A percentile compares a stretch with the other conserved stretches of the same genome.
phyloP scores from a whole-genome alignment of 208 protist species.

The Acanthamoeba castellanii region DNA sequence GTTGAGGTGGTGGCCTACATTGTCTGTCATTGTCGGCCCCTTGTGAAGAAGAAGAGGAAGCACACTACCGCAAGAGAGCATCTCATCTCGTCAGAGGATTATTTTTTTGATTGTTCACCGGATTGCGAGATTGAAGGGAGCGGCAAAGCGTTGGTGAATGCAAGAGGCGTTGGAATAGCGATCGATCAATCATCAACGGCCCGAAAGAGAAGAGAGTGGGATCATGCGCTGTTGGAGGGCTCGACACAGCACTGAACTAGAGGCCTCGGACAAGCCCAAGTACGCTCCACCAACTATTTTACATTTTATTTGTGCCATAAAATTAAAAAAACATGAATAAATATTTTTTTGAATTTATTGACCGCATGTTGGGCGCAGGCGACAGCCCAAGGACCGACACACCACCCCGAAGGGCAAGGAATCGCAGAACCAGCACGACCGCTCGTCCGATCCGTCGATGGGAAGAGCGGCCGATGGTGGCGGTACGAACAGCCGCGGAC shows the following conservation, averaged over 20 bases:
- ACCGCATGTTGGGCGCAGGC: neutral
- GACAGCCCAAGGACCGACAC: neutral
- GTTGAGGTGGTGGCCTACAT: no score
- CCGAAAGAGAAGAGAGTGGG: no score
- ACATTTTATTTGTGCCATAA: neutral
- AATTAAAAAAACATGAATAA: neutral
- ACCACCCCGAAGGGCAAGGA: neutral
- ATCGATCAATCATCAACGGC: no score
- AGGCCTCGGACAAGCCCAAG: neutral
- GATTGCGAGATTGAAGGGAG: no score
- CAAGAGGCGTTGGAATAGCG: no score
- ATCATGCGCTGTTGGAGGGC: neutral
- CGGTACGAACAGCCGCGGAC: neutral
- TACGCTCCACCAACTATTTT: neutral
- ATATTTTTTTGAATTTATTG: neutral
- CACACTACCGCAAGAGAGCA: no score
- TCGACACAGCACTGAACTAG: neutral
- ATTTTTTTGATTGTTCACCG: no score
- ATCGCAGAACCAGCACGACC: no score
- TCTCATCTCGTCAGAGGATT: no score
- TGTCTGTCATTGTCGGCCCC: no score
- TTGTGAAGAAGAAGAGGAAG: no score
- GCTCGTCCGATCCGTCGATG: neutral
- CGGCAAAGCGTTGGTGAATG: no score
- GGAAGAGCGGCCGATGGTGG: neutral